Evolutionary conservation across 169 alveolate species (phyloP).

Genomic region (Cystoisospora suis): DNA sequence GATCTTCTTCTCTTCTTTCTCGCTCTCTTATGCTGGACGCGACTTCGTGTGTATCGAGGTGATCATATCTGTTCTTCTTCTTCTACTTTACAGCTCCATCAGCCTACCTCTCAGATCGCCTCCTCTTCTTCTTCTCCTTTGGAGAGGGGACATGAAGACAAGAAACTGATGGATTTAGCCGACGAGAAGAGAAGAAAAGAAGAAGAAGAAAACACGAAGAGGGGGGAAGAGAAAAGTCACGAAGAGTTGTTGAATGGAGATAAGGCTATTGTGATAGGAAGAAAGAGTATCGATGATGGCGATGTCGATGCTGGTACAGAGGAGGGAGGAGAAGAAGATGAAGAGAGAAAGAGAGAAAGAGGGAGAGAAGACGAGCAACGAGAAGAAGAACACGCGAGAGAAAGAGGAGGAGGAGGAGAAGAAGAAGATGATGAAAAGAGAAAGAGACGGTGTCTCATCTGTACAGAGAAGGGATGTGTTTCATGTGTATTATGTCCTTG

Average conservation of each 20-base stretch:
- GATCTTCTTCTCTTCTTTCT: not conserved
- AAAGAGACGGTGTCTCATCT: not conserved
- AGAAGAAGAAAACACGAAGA: not conserved
- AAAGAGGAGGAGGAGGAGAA: not conserved
- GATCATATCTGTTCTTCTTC: slow-evolving; percentile 5
- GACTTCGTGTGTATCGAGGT: not conserved
- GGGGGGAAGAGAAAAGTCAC: not conserved
- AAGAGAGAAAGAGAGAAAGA: not conserved
- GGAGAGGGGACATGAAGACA: not conserved
- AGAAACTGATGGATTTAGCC: not conserved
- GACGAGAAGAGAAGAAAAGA: not conserved
- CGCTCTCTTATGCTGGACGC: slow-evolving; percentile 28
- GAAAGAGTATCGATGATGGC: no score
- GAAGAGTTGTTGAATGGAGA: not conserved
- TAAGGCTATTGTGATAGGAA: no score
- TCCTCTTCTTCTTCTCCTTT: not conserved
- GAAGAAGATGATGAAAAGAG: not conserved
- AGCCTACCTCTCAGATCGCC: not conserved
- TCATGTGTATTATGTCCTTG: no score
- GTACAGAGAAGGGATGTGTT: no score
- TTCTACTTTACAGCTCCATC: not conserved
- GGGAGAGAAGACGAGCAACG: not conserved
- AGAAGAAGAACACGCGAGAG: not conserved
- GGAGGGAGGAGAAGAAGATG: not conserved
- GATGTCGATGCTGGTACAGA: no score